A percentile compares a stretch with the other conserved stretches of the same genome.
These are phyloP conservation scores for Cicer chorassanicum DNA, from an alignment of 306 rosid species.

Conservation along the genomic window DNA sequence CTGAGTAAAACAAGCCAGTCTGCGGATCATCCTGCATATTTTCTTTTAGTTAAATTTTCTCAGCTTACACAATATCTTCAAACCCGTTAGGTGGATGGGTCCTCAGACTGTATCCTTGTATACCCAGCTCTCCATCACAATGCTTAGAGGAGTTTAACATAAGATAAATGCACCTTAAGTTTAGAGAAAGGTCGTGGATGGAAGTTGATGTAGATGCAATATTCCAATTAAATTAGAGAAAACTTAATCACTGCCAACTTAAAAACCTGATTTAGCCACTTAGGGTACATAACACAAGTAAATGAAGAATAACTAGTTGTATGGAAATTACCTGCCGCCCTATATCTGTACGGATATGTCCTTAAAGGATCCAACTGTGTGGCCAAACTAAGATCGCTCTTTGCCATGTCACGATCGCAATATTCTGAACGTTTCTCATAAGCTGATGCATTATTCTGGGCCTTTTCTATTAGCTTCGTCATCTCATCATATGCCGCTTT, in stretches of 20 bases:
- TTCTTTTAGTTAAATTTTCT: neutral
- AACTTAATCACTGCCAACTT: slow-evolving; percentile 10
- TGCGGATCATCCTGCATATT: neutral
- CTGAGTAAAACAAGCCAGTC: neutral
- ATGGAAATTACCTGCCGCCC: slow-evolving; percentile 81
- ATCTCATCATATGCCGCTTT: slow-evolving; percentile 94
- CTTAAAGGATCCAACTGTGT: slow-evolving; percentile 87
- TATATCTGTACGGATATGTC: slow-evolving; percentile 91
- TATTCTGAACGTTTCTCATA: slow-evolving; percentile 93
- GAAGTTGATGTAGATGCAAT: slow-evolving; percentile 1
- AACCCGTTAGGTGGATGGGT: neutral
- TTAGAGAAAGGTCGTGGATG: neutral
- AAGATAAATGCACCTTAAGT: neutral
- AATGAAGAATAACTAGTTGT: neutral
- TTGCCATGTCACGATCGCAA: slow-evolving; percentile 93
- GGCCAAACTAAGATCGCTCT: slow-evolving; percentile 75
- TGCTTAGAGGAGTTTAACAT: slow-evolving; percentile 2
- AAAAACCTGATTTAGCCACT: neutral
- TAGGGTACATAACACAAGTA: neutral
- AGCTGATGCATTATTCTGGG: slow-evolving; percentile 84
- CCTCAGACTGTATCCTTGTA: neutral
- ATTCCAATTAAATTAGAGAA: slow-evolving; percentile 5
- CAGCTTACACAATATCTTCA: neutral
- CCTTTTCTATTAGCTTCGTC: slow-evolving; percentile 90
- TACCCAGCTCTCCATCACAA: neutral